Conservation (phyloP, 179 eudicot species). For the Beta corolliflora region DNA sequence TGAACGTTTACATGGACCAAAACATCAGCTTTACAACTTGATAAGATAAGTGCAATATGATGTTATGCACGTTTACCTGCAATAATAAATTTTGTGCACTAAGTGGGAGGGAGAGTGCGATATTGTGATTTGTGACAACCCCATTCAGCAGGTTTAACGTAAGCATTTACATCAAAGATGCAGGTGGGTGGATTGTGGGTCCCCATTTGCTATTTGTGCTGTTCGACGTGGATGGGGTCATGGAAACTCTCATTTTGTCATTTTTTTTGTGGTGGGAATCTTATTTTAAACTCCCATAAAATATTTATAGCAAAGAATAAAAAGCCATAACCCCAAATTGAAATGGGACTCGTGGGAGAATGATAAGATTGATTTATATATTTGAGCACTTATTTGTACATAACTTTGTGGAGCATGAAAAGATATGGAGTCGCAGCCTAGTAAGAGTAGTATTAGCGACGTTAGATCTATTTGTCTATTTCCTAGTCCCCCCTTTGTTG, state of each 20-base stretch:
- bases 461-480: neutral
- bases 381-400: neutral
- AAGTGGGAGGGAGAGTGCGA: conserved; percentile 26
- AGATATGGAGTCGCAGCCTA: neutral
- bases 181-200: conserved; percentile 28
- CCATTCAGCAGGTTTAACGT: conserved; percentile 26
- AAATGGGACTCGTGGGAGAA: conserved; percentile 15
- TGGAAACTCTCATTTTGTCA: conserved; percentile 8
- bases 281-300: neutral
- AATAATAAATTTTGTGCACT: conserved; percentile 21
- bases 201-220: conserved; percentile 23
- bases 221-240: conserved; percentile 29
- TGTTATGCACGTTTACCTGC: conserved; percentile 30
- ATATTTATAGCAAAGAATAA: neutral
- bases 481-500: no score
- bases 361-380: conserved; percentile 20
- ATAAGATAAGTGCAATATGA: conserved; percentile 32
- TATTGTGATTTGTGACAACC: conserved; percentile 33
- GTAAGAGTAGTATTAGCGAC: neutral
- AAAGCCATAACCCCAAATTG: conserved; percentile 18
- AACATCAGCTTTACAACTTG: conserved; percentile 22
- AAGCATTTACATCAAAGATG: conserved; percentile 24
- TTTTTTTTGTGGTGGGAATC: conserved; percentile 17
- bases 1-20: conserved; percentile 5
- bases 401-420: neutral